phyloP scores from a whole-genome alignment of 176 grass and related monocot genomes.

The Zea mays region Zm-B73-REFERENCE-NAM-5.0 NC_050097.1:237590001-237590500 shows the following conservation, averaged over 20 bases:
- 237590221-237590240: neutral
- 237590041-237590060: neutral
- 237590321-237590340: constrained; percentile 3
- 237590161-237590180: neutral
- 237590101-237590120: neutral
- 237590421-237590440: constrained; percentile 83
- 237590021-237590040: constrained; percentile 11
- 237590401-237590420: constrained; percentile 93
- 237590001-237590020: constrained; percentile 48
- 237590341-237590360: constrained; percentile 26
- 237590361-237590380: constrained; percentile 72
- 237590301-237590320: neutral
- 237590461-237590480: constrained; percentile 29
- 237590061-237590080: constrained; percentile 5
- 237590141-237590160: constrained; percentile 1
- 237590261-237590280: neutral
- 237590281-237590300: neutral
- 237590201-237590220: neutral
- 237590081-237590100: neutral
- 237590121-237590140: neutral
- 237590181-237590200: constrained; percentile 1
- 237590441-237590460: constrained; percentile 97
- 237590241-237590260: neutral
- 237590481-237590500: neutral
- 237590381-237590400: constrained; percentile 83